Conservation (phyloP, 805 yeast genomes). For the Wickerhamomyces chambardii region DNA sequence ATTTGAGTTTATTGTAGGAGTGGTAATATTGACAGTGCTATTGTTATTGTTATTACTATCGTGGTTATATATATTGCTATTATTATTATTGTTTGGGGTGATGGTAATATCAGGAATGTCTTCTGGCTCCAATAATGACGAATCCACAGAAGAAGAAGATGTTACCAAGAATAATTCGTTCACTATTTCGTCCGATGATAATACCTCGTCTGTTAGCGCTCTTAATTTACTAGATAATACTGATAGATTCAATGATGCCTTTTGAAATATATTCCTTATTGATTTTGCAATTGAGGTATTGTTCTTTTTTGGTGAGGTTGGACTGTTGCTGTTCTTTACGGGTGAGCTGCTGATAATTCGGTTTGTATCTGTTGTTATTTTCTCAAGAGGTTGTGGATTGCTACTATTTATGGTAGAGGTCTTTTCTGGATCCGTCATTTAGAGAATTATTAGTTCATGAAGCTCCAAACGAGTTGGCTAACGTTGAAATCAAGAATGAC, state of each 20-base stretch:
- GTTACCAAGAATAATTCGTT: conserved; percentile 39
- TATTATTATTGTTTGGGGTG: conserved; percentile 12
- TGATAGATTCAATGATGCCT: conserved; percentile 29
- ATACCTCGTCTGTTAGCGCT: conserved; percentile 37
- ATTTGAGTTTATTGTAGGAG: conserved; percentile 1
- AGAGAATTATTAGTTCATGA: too few relatives aligned
- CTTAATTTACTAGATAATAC: conserved; percentile 24
- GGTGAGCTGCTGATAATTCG: too few relatives aligned
- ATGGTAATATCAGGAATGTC: conserved; percentile 8
- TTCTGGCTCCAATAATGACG: conserved; percentile 18
- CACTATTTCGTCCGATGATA: conserved; percentile 38
- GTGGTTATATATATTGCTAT: conserved; percentile 14
- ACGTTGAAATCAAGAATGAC: too few relatives aligned
- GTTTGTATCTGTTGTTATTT: too few relatives aligned
- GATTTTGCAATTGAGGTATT: conserved; percentile 6
- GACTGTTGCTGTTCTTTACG: too few relatives aligned
- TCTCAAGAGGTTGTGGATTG: too few relatives aligned
- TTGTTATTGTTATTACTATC: conserved; percentile 12
- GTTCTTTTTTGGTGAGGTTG: conserved; percentile 2
- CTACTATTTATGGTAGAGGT: too few relatives aligned
- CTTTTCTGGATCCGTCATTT: too few relatives aligned
- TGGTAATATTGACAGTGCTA: not conserved
- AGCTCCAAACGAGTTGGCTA: too few relatives aligned
- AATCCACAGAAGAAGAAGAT: conserved; percentile 21
- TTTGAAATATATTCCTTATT: conserved; percentile 25